These are phyloP conservation scores for Tremella mesenterica DNA, from an alignment of 768 basidiomycete species.

Conservation along the genomic window DNA sequence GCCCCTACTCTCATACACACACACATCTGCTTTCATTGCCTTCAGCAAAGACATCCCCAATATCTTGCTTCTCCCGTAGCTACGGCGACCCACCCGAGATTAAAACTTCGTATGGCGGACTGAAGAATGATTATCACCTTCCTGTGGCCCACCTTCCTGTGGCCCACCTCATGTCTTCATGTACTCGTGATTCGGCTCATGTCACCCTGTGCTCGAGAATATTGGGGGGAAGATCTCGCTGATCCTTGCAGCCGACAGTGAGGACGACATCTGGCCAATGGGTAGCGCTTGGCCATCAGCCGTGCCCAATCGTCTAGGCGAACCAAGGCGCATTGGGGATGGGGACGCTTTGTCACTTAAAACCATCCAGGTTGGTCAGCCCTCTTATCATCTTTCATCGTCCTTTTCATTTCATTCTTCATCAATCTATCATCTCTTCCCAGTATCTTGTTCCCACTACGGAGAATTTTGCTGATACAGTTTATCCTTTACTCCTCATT, in stretches of 20 bases:
- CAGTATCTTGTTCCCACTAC: too few species aligned
- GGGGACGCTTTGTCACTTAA: background rate
- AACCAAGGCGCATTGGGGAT: slow-evolving; percentile 6
- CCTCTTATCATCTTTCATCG: background rate
- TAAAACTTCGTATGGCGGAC: too few species aligned
- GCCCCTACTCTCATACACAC: too few species aligned
- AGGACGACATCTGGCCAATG: slow-evolving; percentile 17
- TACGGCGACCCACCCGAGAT: slow-evolving; percentile 1
- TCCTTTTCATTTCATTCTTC: too few species aligned
- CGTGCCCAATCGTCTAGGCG: slow-evolving; percentile 26
- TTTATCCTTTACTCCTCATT: too few species aligned
- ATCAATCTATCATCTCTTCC: too few species aligned
- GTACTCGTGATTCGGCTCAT: background rate
- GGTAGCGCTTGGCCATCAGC: slow-evolving; percentile 26
- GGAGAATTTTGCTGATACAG: too few species aligned
- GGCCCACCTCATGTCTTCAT: background rate
- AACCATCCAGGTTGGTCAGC: background rate
- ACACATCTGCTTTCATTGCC: background rate
- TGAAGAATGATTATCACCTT: too few species aligned
- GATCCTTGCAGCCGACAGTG: slow-evolving; percentile 18
- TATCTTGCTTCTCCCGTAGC: background rate
- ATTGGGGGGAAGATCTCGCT: too few species aligned
- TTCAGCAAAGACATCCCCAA: slow-evolving; percentile 1
- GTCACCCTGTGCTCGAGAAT: background rate
- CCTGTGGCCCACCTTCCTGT: too few species aligned